Percentiles rank a stretch among this genome's conserved stretches.
phyloP scores from a whole-genome alignment of 208 protist genomes.

The Leishmania gerbilli region DNA sequence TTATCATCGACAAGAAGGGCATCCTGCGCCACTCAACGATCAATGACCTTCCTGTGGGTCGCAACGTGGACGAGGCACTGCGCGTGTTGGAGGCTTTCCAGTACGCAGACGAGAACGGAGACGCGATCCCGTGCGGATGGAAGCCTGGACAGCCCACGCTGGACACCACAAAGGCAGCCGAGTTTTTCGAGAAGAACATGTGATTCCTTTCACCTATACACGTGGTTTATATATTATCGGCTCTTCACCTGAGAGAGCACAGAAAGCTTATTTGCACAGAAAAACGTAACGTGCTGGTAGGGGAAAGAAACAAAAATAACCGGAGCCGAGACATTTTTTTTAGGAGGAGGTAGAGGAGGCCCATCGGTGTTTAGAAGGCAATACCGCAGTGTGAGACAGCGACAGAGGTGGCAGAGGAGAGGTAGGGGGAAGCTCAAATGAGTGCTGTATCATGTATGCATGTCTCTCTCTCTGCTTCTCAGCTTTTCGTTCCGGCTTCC shows the following conservation, averaged over 20 bases:
- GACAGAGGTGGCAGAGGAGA: background rate
- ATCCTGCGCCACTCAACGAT: constrained; percentile 92
- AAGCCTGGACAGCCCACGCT: constrained; percentile 92
- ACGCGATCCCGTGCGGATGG: constrained; percentile 96
- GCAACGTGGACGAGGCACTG: constrained; percentile 96
- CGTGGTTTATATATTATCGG: background rate
- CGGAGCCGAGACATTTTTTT: background rate
- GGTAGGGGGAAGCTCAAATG: background rate
- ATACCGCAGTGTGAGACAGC: background rate
- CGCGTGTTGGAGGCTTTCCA: constrained; percentile 97
- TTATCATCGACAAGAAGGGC: constrained; percentile 96
- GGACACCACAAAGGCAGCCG: constrained; percentile 87
- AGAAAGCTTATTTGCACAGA: background rate
- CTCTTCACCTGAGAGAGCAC: background rate
- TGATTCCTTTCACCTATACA: constrained; percentile 19
- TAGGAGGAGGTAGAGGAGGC: background rate
- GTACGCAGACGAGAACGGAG: constrained; percentile 94
- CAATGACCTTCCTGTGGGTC: constrained; percentile 96
- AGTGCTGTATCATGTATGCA: background rate
- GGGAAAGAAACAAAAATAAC: background rate
- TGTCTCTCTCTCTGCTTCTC: background rate
- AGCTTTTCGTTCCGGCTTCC: too few relatives aligned
- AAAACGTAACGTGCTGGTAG: background rate
- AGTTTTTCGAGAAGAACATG: constrained; percentile 92
- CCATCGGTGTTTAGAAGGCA: background rate